Evolutionary conservation across 768 basidiomycete species (phyloP), one percentile per base, ranked within the genome.

Genomic region (Auricularia sp.): DNA sequence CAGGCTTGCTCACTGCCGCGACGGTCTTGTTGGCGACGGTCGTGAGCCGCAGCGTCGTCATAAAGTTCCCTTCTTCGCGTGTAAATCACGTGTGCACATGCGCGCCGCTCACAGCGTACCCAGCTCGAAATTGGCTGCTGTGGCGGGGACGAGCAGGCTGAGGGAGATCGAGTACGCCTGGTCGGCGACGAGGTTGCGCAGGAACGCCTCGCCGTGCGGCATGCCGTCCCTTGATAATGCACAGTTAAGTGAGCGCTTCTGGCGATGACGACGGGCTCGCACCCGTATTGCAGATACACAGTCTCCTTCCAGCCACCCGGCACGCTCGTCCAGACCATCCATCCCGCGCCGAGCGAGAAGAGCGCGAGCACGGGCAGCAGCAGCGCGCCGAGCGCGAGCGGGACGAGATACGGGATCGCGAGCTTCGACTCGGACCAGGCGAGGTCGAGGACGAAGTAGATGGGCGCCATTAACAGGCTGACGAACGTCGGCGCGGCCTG

Each of bases 251-350:
- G 56, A 24, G 33, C 35, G 62, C n/a, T 34, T 18, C 39, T 58
- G 24, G n/a, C 11, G 29, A 34, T n/a, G 35, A 54, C 16, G 58
- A 5, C 1, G 34, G 51, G 58, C 33, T 72, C 84, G 45, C 73
- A 92, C 91, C 91, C 91, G 68, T 92, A 94, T 77, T 92, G 89
- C 21, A 94, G 78, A 72, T 85, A 84, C 24, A 91, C 66, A 14
- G 85, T 82, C 11, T 81, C 74, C 65, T 86, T 79, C 92, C 92
- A 94, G 37, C 83, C 80, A 4, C 84, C 81, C 13, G 90, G 87
- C 3, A 85, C 78, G 68, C 77, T 88, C 67, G 77, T 84, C 89
- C 90, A 92, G 3, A 93, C 88, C 62, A 85, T 74, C 77, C 82
- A 85, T 2, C 91, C 91, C 8, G 90, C 86, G 66, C 81, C 80